Base-by-base conservation (phyloP, 2,329 filamentous ascomycete species). In the Colletotrichum costaricense region DNA sequence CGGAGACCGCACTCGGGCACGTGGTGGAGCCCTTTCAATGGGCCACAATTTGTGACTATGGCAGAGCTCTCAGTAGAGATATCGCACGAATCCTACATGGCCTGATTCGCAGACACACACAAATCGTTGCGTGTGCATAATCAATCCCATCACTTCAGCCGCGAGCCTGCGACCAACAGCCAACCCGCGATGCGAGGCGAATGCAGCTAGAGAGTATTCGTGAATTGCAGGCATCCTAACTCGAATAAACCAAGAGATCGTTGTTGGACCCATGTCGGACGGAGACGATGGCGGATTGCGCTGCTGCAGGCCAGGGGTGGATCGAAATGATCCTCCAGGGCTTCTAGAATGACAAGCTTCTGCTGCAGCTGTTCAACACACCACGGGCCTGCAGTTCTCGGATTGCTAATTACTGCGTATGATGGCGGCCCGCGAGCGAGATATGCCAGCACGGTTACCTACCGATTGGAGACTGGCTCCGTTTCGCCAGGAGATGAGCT, bases 401-500 rank as follows among this genome's bases (percentile, higher is more conserved):
- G 38, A 42, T 57, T 33, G 26, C 46, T 42, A 49, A 49, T 35
- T 38, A 35, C 33, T 35, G 33, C 33, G 33, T 35, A 54, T 63
- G 69, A 64, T 28, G 35, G 72, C 28, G 8, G 42, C 14, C 54
- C n/a, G 38, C 35, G 63, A 60, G 57, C 63, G 63, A 63, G 49
- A 72, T 74, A 68, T 63, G 63, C 30, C 30, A 49, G 24, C 55
- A 46, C 26, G 42, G 38, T 35, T 68, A 68, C 72, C 68, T 74
- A 74, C 63, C 68, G 28, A 19, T 74, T 74, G 58, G 49, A 68
- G 72, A 72, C 63, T 72, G 72, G 72, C 59, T 68, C 59, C 68
- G 68, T 72, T 74, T 74, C 59, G 67, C 26, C 56, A 67, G 71
- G 71, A 73, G 71, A 73, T 73, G 67, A 73, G 62, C 38, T 62